Conservation (phyloP, 495 filamentous ascomycete species). For the Xylaria intraflava region DNA sequence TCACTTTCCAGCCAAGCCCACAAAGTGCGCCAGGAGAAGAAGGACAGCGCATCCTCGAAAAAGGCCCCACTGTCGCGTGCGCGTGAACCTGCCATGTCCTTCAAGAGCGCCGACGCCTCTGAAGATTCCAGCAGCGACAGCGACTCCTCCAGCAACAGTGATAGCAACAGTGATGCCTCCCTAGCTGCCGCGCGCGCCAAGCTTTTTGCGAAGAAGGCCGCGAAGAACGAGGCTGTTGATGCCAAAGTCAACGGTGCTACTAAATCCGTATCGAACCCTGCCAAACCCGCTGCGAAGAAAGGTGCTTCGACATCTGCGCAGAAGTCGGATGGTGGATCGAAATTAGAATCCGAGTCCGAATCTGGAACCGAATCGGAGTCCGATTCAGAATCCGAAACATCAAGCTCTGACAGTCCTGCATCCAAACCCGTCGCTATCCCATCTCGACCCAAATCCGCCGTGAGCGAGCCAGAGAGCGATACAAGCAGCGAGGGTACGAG, state of each 20-base stretch:
- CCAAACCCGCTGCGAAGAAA: slow-evolving; percentile 13
- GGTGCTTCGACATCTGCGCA: neutral
- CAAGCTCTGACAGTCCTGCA: slow-evolving; percentile 14
- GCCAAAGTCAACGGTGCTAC: slow-evolving; percentile 6
- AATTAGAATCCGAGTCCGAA: neutral
- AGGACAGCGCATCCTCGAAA: slow-evolving; percentile 11
- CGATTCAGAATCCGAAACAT: slow-evolving; percentile 20
- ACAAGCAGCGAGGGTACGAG: slow-evolving; percentile 26
- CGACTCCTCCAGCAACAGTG: slow-evolving; percentile 7
- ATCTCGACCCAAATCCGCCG: neutral
- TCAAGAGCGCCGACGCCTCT: slow-evolving; percentile 18
- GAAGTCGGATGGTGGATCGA: neutral
- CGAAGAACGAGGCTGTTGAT: slow-evolving; percentile 18
- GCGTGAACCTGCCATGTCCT: slow-evolving; percentile 11
- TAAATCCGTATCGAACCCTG: neutral
- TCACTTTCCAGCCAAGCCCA: slow-evolving; percentile 22
- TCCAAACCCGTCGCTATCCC: slow-evolving; percentile 6
- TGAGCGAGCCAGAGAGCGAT: slow-evolving; percentile 4
- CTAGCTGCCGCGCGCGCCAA: slow-evolving; percentile 25
- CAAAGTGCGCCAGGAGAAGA: slow-evolving; percentile 14
- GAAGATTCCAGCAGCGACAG: slow-evolving; percentile 9
- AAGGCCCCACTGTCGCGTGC: slow-evolving; percentile 9
- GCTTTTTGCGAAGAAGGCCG: slow-evolving; percentile 3
- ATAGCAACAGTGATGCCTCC: slow-evolving; percentile 25
- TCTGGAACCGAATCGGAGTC: slow-evolving; percentile 20